Evolutionary conservation across 148 eudicot genomes (phyloP), one percentile per base, ranked within the genome.

Genomic region (Vaccinium myrtillus): DNA sequence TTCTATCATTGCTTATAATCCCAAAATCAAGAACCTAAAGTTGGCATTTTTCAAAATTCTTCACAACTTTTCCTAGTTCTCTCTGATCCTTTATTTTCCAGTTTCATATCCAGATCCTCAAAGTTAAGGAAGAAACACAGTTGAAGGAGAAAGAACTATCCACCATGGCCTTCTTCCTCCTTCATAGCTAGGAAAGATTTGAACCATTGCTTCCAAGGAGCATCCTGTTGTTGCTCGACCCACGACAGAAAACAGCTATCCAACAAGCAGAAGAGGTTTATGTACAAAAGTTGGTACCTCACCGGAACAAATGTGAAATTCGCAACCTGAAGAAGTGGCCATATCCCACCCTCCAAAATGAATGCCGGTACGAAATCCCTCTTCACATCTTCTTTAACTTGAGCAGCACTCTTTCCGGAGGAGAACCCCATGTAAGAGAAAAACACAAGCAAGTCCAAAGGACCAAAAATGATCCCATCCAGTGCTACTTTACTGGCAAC

Each of bases 181-280:
- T 93, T 88, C 48, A 87, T 74, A 39, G 81, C 80, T 81, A 83
- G 79, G 74, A 91, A 73, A 43, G 93, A 86, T 61, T 81, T 82
- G 50, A 96, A 88, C 97, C 97, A 94, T 78, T 91, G 90, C 81
- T 96, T 96, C 99, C 99, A 96, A 7, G 94, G 86, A 54, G 98
- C 99, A 83, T 96, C 97, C 85, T 94, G 86, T 89, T 96, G 99
- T 84, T 96, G 98, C 86, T 96, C 98, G 23, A 96, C 78, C 98
- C 98, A 96, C 10, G 98, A 96, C 85, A 96, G 89, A 83, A 96
- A 94, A 80, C 95, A 96, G 88, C 99, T 96, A 88, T 96, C 99
- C 80, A 96, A 84, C 91, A 96, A 89, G 89, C 99, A 94, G 91
- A 96, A 96, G 84, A 94, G 88, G 89, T 96, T 96, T 87, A 94